Evolutionary conservation across 2,329 filamentous ascomycete species (phyloP).

Genomic region (Beauveria scarabaeidicola): DNA sequence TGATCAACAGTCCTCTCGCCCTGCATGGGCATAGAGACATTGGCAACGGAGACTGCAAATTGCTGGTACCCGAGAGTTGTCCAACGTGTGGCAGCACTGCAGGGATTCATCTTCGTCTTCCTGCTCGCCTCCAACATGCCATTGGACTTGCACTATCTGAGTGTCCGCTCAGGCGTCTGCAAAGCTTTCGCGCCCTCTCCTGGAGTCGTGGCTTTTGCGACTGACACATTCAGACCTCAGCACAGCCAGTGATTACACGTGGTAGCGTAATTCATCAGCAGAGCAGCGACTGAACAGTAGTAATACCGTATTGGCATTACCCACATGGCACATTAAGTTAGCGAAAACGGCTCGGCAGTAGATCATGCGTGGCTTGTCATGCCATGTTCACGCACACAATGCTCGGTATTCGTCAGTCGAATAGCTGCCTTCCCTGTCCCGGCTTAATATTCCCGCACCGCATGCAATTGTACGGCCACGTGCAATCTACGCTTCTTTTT

Average conservation of each 20-base stretch:
- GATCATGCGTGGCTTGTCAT: neutral
- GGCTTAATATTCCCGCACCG: neutral
- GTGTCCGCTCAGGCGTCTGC: neutral
- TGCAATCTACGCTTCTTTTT: neutral
- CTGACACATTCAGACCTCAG: neutral
- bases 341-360: neutral
- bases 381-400: neutral
- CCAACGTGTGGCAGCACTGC: neutral
- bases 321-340: neutral
- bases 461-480: neutral
- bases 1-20: no score
- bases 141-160: neutral
- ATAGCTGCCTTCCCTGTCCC: neutral
- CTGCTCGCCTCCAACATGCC: neutral
- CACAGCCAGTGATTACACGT: neutral
- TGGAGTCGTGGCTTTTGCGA: neutral
- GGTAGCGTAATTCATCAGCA: neutral
- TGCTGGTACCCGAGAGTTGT: slow-evolving; percentile 9
- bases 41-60: neutral
- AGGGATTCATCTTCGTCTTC: slow-evolving; percentile 6
- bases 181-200: neutral
- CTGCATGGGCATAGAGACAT: neutral
- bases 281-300: neutral
- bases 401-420: neutral
- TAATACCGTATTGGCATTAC: slow-evolving; percentile 1